Conservation (phyloP, 2,329 filamentous ascomycete genomes). For the Hypoxylon sp. region DNA sequence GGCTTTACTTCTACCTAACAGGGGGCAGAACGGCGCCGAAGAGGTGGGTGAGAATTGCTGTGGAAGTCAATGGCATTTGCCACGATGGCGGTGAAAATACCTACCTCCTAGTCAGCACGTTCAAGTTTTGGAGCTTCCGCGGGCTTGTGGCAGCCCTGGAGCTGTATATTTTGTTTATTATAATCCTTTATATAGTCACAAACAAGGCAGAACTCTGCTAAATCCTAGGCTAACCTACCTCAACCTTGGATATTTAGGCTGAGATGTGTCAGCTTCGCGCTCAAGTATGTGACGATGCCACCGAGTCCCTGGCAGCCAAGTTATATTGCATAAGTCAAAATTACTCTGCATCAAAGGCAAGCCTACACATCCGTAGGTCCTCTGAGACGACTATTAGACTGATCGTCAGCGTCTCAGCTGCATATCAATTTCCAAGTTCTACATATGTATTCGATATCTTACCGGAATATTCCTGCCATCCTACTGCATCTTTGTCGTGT, state of each 20-base stretch:
- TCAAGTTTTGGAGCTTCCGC: background rate
- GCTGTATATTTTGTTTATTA: background rate
- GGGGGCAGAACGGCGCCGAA: constrained; percentile 6
- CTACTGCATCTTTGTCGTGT: background rate
- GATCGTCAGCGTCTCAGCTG: background rate
- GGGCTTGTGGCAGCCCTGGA: background rate
- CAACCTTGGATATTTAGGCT: background rate
- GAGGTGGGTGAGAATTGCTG: constrained; percentile 9
- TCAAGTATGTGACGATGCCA: background rate
- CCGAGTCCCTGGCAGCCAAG: background rate
- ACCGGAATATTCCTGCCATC: background rate
- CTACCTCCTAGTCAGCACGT: background rate
- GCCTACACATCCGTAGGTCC: background rate
- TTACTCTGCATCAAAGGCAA: background rate
- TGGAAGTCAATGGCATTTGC: constrained; percentile 11
- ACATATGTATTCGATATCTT: background rate
- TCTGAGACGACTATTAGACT: background rate
- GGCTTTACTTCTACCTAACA: constrained; percentile 13
- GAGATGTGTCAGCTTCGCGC: background rate
- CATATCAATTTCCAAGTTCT: background rate
- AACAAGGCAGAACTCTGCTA: background rate
- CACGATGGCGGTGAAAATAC: constrained; percentile 33
- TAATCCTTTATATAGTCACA: background rate
- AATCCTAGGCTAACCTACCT: background rate
- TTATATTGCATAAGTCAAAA: background rate